Evolutionary conservation across 371 early-diverging fungal genomes (phyloP).

Genomic region (Dipsacomyces acuminosporus): DNA sequence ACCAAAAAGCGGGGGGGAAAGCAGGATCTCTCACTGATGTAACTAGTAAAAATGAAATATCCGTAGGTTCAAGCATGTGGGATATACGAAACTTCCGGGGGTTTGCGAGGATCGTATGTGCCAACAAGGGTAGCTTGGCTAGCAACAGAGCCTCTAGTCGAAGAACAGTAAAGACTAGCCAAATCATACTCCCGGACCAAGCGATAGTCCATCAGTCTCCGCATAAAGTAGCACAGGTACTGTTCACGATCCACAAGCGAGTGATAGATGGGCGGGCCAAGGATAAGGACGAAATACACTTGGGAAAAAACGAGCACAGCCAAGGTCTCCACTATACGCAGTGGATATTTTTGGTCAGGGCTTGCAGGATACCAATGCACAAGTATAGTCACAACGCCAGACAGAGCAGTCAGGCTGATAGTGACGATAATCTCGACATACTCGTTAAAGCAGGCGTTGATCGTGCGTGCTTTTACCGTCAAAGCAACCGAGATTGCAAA

Average conservation of each 20-base stretch:
- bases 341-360: slow-evolving; percentile 6
- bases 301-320: slow-evolving; percentile 5
- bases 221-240: slow-evolving; percentile 14
- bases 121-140: no score
- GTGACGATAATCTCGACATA: slow-evolving; percentile 13
- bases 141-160: no score
- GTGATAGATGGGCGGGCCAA: slow-evolving; percentile 32
- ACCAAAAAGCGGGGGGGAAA: no score
- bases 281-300: slow-evolving; percentile 1
- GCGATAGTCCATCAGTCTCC: not conserved
- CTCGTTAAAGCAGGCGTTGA: slow-evolving; percentile 34
- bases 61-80: no score
- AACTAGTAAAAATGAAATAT: no score
- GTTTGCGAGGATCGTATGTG: no score
- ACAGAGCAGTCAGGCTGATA: slow-evolving; percentile 15
- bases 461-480: slow-evolving; percentile 26
- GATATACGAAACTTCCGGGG: no score
- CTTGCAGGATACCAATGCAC: no score
- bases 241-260: slow-evolving; percentile 4
- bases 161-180: no score
- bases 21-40: no score
- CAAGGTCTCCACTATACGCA: slow-evolving; percentile 12
- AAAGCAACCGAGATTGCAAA: slow-evolving; percentile 8
- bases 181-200: no score
- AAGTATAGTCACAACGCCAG: not conserved